Conservation (phyloP, 2,329 filamentous ascomycete species). For the Boeremia exigua region DNA sequence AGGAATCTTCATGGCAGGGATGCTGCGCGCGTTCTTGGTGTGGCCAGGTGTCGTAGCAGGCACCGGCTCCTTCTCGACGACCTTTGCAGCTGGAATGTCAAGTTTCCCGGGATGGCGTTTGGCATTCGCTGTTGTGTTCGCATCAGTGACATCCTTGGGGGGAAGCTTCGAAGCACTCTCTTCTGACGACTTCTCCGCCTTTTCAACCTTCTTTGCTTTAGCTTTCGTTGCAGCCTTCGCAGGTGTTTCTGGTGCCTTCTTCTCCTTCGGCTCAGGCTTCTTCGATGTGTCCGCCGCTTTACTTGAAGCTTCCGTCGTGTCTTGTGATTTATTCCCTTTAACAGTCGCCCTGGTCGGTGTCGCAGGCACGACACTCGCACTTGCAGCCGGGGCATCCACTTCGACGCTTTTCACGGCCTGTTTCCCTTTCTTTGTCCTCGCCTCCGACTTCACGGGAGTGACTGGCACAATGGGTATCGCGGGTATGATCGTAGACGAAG, state of each 20-base stretch:
- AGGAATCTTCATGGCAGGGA: conserved; percentile 53
- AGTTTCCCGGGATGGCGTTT: conserved; percentile 55
- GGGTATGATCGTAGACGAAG: conserved; percentile 39
- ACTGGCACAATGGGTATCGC: conserved; percentile 50
- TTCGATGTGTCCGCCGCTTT: conserved; percentile 11
- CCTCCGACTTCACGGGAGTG: conserved; percentile 40
- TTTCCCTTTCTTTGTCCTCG: conserved; percentile 35
- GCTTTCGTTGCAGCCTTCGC: conserved; percentile 28
- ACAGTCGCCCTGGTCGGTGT: conserved; percentile 29
- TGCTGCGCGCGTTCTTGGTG: conserved; percentile 32
- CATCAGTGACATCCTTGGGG: conserved; percentile 21
- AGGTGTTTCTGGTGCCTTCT: conserved; percentile 21
- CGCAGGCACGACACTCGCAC: conserved; percentile 16
- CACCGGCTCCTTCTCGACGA: conserved; percentile 27
- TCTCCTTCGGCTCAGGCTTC: conserved; percentile 25
- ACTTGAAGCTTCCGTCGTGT: conserved; percentile 16
- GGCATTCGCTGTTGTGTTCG: conserved; percentile 19
- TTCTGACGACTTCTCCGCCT: conserved; percentile 15
- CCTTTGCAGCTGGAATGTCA: conserved; percentile 51
- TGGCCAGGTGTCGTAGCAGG: conserved; percentile 24
- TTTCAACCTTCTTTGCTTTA: conserved; percentile 29
- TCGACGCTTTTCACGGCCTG: conserved; percentile 17
- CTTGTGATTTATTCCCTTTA: conserved; percentile 24
- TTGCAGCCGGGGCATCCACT: not conserved
- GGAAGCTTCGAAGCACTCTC: conserved; percentile 17